phyloP scores from a whole-genome alignment of 495 filamentous ascomycete species.

The Talaromyces proteolyticus region DNA sequence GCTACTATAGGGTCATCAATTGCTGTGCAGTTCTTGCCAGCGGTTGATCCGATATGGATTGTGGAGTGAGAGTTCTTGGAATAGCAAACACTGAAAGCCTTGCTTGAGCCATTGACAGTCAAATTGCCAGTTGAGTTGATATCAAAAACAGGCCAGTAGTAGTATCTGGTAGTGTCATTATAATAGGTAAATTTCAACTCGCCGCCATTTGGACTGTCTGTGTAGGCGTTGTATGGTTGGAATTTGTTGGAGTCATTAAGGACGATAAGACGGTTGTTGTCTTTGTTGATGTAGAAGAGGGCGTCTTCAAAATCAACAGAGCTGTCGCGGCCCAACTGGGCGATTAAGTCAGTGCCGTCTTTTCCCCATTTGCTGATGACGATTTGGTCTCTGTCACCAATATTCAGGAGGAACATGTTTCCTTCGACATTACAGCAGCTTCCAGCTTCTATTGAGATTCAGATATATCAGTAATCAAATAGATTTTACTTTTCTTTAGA shows the following conservation, averaged over 20 bases:
- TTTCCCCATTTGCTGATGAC: not conserved
- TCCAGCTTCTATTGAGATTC: not conserved
- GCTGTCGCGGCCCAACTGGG: too few relatives aligned
- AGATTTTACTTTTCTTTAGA: not conserved
- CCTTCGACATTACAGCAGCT: not conserved
- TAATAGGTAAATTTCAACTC: not conserved
- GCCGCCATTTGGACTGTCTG: not conserved
- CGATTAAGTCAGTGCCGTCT: not conserved
- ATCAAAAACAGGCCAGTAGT: not conserved
- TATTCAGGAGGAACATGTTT: not conserved
- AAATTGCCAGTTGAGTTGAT: not conserved
- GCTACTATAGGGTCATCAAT: not conserved
- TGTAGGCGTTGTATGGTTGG: not conserved
- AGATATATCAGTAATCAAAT: not conserved
- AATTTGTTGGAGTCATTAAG: not conserved
- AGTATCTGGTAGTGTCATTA: not conserved
- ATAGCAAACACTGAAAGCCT: not conserved
- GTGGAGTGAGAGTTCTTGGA: too few relatives aligned
- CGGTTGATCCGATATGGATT: not conserved
- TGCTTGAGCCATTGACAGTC: not conserved
- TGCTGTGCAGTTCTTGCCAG: not conserved
- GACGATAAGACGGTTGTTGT: not conserved
- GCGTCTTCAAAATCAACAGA: not conserved
- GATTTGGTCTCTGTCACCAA: not conserved
- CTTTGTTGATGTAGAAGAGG: not conserved